These are phyloP conservation scores for Rhododendron simsii DNA, from an alignment of 148 eudicot genomes.

Conservation along the genomic window DNA sequence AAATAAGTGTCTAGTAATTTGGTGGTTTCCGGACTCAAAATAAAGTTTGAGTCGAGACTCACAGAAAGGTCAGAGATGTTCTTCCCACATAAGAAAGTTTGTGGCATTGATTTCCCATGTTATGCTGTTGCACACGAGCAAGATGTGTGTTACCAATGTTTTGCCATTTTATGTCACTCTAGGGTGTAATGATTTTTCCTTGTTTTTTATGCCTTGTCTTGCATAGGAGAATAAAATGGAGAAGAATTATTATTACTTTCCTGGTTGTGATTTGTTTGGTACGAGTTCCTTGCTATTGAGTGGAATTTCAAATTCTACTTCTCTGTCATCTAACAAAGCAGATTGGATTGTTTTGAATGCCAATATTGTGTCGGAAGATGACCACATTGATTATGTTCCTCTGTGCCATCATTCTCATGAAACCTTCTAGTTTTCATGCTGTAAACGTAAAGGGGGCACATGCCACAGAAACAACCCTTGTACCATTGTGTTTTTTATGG, in stretches of 20 bases:
- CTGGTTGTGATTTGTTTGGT: not conserved
- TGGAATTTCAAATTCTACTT: not conserved
- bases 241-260: not conserved
- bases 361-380: conserved; percentile 67
- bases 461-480: not conserved
- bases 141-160: not conserved
- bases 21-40: not conserved
- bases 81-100: not conserved
- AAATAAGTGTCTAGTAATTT: not conserved
- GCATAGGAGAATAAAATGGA: not conserved
- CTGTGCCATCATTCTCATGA: conserved; percentile 6
- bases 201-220: too few relatives aligned
- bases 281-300: not conserved
- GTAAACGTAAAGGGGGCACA: not conserved
- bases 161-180: not conserved
- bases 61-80: not conserved
- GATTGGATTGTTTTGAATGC: conserved; percentile 31
- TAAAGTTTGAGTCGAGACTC: not conserved
- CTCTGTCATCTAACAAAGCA: conserved; percentile 57
- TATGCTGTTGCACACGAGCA: not conserved
- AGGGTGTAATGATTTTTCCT: not conserved
- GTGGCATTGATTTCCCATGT: not conserved
- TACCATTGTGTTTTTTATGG: not conserved
- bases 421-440: not conserved
- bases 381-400: conserved; percentile 27